These are phyloP conservation scores for Pythium brassicae DNA, from an alignment of 352 stramenopile genomes.

Conservation along the genomic window DNA sequence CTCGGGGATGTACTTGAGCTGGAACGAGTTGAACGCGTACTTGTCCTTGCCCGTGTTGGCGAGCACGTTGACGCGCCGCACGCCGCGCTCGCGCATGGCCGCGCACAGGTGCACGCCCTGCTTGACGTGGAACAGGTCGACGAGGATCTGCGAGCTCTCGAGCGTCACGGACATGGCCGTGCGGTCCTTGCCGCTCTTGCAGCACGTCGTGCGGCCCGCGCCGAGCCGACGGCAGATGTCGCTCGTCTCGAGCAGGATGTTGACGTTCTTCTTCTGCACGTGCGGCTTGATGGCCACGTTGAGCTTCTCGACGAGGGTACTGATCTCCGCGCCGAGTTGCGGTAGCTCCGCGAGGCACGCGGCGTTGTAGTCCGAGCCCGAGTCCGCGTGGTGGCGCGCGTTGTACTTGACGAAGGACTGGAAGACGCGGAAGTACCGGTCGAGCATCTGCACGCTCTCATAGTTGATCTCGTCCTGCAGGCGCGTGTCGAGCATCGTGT, in stretches of 20 bases:
- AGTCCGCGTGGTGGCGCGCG: conserved; percentile 10
- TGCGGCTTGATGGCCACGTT: conserved; percentile 54
- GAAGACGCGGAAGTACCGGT: conserved; percentile 77
- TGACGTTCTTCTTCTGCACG: conserved; percentile 83
- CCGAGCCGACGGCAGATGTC: conserved; percentile 88
- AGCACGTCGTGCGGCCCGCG: conserved; percentile 92
- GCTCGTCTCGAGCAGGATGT: conserved; percentile 83
- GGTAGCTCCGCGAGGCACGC: conserved; percentile 30
- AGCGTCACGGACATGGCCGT: conserved; percentile 97
- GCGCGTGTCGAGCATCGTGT: conserved; percentile 78
- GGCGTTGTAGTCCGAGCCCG: conserved; percentile 13
- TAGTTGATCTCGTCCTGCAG: conserved; percentile 85
- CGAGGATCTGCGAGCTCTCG: conserved; percentile 90
- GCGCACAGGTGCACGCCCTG: conserved; percentile 82
- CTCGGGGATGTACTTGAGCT: conserved; percentile 96
- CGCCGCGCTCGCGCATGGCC: conserved; percentile 81
- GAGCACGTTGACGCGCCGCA: conserved; percentile 81
- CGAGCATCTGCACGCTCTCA: conserved; percentile 63
- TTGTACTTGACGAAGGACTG: conserved; percentile 49
- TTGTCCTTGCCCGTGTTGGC: conserved; percentile 89
- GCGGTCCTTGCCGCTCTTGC: conserved; percentile 97
- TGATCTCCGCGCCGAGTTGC: conserved; percentile 55
- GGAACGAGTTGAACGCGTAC: conserved; percentile 97
- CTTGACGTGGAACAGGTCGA: conserved; percentile 86
- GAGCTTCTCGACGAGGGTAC: conserved; percentile 49